Conservation (phyloP, 1,139 yeast genomes). For the Pichia terricola region DNA sequence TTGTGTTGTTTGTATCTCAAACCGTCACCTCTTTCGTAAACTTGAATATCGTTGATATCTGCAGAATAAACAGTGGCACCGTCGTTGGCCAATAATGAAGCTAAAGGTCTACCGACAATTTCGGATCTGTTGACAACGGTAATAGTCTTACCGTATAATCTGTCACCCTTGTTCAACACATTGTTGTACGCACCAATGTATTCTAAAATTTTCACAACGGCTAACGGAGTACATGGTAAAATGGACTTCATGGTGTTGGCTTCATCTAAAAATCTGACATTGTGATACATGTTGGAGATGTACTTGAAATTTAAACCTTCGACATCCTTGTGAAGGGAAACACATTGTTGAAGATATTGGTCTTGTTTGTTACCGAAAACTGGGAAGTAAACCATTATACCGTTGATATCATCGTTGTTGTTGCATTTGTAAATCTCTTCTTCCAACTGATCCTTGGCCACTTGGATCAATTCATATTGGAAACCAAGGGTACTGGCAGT, state of each 20-base stretch:
- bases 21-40: conserved; percentile 91
- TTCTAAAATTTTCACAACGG: conserved; percentile 86
- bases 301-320: conserved; percentile 90
- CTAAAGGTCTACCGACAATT: conserved; percentile 94
- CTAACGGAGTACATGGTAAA: conserved; percentile 93
- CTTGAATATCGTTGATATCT: conserved; percentile 79
- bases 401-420: conserved; percentile 65
- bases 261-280: conserved; percentile 69
- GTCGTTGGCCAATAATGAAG: conserved; percentile 91
- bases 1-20: conserved; percentile 74
- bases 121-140: conserved; percentile 89
- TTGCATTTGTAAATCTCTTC: conserved; percentile 77
- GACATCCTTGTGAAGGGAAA: conserved; percentile 80
- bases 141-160: conserved; percentile 85
- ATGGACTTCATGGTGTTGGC: conserved; percentile 64
- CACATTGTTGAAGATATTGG: conserved; percentile 88
- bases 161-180: conserved; percentile 76
- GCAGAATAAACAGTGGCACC: conserved; percentile 95
- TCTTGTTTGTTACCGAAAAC: conserved; percentile 94
- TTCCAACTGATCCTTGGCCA: conserved; percentile 73
- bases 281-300: conserved; percentile 90
- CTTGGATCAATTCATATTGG: conserved; percentile 63
- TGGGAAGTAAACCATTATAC: conserved; percentile 97
- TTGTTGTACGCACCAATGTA: conserved; percentile 80
- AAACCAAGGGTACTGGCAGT: conserved; percentile 84